Percentiles rank a stretch among this genome's conserved stretches.
Evolutionary conservation across 2,329 filamentous ascomycete genomes (phyloP).

Genomic region (Teratosphaeria epicoccoides): DNA sequence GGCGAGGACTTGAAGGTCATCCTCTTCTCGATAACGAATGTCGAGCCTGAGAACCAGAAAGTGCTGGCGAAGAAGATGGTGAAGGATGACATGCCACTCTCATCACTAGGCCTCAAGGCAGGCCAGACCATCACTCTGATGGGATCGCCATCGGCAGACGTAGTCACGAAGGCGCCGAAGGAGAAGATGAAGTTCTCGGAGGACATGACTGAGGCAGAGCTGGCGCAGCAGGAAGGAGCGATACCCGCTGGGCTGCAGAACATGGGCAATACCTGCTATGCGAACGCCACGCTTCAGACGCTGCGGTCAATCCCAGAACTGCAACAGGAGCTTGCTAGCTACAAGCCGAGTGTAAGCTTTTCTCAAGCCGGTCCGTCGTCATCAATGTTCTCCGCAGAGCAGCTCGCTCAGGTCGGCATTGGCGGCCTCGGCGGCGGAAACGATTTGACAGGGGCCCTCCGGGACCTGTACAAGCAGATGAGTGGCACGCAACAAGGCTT

Average conservation of each 20-base stretch:
- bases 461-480: conserved; percentile 83
- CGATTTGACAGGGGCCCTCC: conserved; percentile 67
- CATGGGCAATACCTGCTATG: conserved; percentile 94
- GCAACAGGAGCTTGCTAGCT: conserved; percentile 63
- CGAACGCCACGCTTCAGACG: conserved; percentile 94
- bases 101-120: conserved; percentile 72
- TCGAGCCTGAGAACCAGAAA: conserved; percentile 94
- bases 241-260: conserved; percentile 83
- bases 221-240: conserved; percentile 70
- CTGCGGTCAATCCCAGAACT: conserved; percentile 83
- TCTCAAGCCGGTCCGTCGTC: conserved; percentile 12
- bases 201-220: conserved; percentile 94
- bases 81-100: conserved; percentile 86
- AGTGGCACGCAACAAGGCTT: conserved; percentile 79
- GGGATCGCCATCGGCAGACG: conserved; percentile 67
- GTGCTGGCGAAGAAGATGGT: conserved; percentile 89
- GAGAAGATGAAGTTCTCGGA: conserved; percentile 81
- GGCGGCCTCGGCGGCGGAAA: conserved; percentile 48
- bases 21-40: conserved; percentile 86
- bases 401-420: conserved; percentile 42
- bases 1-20: conserved; percentile 95
- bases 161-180: conserved; percentile 56
- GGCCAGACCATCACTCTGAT: conserved; percentile 92
- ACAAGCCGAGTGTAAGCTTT: conserved; percentile 29
- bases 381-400: conserved; percentile 24